Evolutionary conservation across 352 stramenopile species (phyloP), one percentile per base, ranked within the genome.

Genomic region (Phytophthora tubulina): DNA sequence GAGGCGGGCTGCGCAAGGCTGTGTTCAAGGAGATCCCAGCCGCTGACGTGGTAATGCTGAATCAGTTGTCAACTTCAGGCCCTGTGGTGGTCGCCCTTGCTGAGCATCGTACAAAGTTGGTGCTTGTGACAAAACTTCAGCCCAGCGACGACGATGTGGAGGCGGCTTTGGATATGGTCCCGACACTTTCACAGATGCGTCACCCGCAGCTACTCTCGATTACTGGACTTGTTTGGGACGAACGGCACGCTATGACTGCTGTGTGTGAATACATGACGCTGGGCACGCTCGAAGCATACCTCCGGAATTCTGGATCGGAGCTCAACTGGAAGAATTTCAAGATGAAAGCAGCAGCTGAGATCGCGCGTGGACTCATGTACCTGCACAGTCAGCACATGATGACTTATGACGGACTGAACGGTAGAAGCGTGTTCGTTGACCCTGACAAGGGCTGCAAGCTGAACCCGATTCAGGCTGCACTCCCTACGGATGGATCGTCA

Each of bases 321-420:
- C 73, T 93, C 2, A 90, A 85, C 44, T 96, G 88, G 88, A 70
- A 74, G 27, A 90, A 90, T 44, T 93, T 92, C 67, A 94, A 94
- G 76, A 82, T 92, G 55, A 88, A 90, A 63, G 83, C 88, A 15
- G 86, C 86, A 21, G 66, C 81, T 30, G 76, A 94, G 46, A 79
- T 96, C 32, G 81, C 86, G 1, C 79, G 75, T 32, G 85, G 79
- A 4, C 76, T 96, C 35, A 91, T 92, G 85, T 93, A 94, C 46
- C 49, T 96, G 30, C 86, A 96, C 75, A 85, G 73, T 15, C 81
- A 93, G 60, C 81, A 90, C 71, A 83, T 80, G 64, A 70, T 90
- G 27, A 86, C 85, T 27, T 94, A 94, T 76, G 85, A 92, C 41
- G 85, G 80, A 31, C 75, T 94, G 3, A 93, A 81, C 39, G 85